Conservation (phyloP, 257 asterid genomes). For the Sherardia arvensis region DNA sequence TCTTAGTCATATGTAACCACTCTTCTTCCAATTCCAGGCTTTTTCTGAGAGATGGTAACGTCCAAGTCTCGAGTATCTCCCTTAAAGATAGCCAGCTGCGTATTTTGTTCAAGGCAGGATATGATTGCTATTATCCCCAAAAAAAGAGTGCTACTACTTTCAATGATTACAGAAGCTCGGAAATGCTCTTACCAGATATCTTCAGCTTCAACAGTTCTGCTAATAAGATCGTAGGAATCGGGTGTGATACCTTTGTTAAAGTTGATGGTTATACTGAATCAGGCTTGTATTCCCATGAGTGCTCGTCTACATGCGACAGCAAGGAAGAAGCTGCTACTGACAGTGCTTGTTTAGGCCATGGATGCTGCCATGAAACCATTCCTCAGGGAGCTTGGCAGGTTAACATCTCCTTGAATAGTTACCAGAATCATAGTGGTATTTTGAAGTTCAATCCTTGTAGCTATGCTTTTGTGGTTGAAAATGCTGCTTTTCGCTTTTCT, state of each 20-base stretch:
- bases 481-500: neutral
- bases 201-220: constrained; percentile 10
- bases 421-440: neutral
- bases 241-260: neutral
- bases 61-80: constrained; percentile 12
- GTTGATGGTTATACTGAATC: no score
- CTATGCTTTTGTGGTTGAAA: constrained; percentile 1
- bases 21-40: neutral
- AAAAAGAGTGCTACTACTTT: neutral
- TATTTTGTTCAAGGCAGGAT: constrained; percentile 1
- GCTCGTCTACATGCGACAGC: no score
- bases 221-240: constrained; percentile 10
- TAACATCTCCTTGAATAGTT: neutral
- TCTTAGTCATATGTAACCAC: neutral
- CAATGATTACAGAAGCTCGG: no score
- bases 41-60: neutral
- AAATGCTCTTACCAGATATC: neutral
- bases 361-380: constrained; percentile 2
- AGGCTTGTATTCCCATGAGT: no score
- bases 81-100: constrained; percentile 11
- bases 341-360: constrained; percentile 10
- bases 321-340: no score
- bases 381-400: neutral
- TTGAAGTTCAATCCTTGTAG: constrained; percentile 3
- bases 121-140: constrained; percentile 3